These are phyloP conservation scores for Neonectria neomacrospora DNA, from an alignment of 2,329 filamentous ascomycete species.

Conservation along the genomic window DNA sequence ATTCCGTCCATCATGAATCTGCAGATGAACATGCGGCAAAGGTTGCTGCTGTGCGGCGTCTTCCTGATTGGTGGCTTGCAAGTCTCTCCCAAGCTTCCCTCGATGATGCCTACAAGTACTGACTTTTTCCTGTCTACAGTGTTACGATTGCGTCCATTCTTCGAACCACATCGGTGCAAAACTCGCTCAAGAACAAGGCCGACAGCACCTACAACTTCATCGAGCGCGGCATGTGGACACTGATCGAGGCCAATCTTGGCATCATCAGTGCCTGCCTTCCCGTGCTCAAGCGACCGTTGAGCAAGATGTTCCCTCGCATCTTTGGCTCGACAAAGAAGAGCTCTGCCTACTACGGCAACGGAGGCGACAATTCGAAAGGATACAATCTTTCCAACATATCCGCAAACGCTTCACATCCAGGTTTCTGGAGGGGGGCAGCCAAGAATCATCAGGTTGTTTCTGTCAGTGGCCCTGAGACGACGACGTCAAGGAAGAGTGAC, in stretches of 20 bases:
- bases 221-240: conserved; percentile 47
- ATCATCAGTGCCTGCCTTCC: conserved; percentile 53
- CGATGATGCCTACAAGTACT: background rate
- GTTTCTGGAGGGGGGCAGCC: conserved; percentile 16
- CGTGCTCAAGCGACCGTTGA: conserved; percentile 35
- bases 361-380: conserved; percentile 12
- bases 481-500: conserved; percentile 10
- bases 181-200: conserved; percentile 46
- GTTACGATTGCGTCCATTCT: conserved; percentile 52
- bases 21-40: conserved; percentile 48
- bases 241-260: conserved; percentile 52
- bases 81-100: conserved; percentile 27
- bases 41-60: conserved; percentile 49
- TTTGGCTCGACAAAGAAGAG: conserved; percentile 31
- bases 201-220: conserved; percentile 46
- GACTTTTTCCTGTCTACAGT: conserved; percentile 12
- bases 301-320: conserved; percentile 28
- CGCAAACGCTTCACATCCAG: conserved; percentile 1
- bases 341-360: conserved; percentile 18
- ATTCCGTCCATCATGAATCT: conserved; percentile 49
- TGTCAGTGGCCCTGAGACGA: conserved; percentile 11
- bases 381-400: conserved; percentile 24
- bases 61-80: conserved; percentile 53
- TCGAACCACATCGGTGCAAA: conserved; percentile 50
- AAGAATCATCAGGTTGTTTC: conserved; percentile 14